Evolutionary conservation across 2,329 filamentous ascomycete species (phyloP), one percentile per base, ranked within the genome.

Genomic region (Fusarium praegraminearum): DNA sequence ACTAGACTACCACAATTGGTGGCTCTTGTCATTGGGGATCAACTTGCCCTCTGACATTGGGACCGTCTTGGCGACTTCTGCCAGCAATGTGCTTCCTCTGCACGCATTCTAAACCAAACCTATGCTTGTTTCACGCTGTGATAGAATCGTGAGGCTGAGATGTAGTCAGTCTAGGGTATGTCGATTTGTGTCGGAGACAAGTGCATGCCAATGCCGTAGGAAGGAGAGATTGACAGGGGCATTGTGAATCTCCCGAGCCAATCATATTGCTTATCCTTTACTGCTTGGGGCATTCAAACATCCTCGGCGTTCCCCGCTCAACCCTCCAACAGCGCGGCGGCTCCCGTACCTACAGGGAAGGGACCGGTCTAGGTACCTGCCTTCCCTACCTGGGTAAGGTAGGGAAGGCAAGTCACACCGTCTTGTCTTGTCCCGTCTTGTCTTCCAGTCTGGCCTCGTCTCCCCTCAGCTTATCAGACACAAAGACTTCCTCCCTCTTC

Each of bases 251-350:
- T 44, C 47, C 55, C 44, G 65, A 57, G 28, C 72, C 72, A 74
- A 74, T 73, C 30, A 63, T 18, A 35, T 4, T 2, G n/a, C 15
- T 16, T 36, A 16, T 38, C 36, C 18, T n/a, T 20, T 49, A 59
- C 50, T 59, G 49, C 70, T 74, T 74, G 61, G 68, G 70, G 28
- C 62, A 74, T 65, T 45, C 36, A 66, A 70, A 24, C 62, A 74
- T 65, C 41, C 36, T 54, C 51, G 49, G 60, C 35, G 53, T 44
- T 65, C 72, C 72, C 72, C 55, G 57, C 68, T 60, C 72, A 73
- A 71, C 72, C 72, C 70, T 69, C 51, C 49, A 57, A 69, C 66
- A 36, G 47, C 40, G 30, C 60, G 72, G 72, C 70, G 72, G 65
- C 72, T 71, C 60, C 72, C 70, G 72, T 62, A 46, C 51, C 52